Percentiles rank a stretch among this genome's conserved stretches.
phyloP scores from a whole-genome alignment of 495 filamentous ascomycete genomes.

The Amniculicola lignicola region DNA sequence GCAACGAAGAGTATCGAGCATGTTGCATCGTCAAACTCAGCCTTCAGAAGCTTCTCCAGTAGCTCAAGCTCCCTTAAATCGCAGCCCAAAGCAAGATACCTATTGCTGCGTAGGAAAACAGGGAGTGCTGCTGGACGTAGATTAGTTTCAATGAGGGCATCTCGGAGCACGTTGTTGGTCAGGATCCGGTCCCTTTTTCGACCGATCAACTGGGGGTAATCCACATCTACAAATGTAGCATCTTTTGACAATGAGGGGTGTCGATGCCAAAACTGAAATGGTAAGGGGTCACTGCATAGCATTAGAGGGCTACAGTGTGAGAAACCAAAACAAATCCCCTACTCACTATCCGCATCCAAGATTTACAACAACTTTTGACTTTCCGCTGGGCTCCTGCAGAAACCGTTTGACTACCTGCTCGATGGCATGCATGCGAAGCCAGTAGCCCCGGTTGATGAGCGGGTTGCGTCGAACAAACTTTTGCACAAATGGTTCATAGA shows the following conservation, averaged over 20 bases:
- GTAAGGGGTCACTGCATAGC: conserved; percentile 72
- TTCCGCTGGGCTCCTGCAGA: conserved; percentile 55
- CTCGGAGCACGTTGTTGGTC: conserved; percentile 55
- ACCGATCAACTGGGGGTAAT: conserved; percentile 75
- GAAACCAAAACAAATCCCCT: conserved; percentile 8
- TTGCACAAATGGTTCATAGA: conserved; percentile 81
- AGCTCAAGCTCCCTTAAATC: conserved; percentile 66
- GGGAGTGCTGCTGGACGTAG: conserved; percentile 1
- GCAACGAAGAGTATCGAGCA: conserved; percentile 73
- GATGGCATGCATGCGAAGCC: conserved; percentile 78
- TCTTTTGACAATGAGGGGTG: conserved; percentile 54
- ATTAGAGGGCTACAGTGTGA: not conserved
- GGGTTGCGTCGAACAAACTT: conserved; percentile 78
- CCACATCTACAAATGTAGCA: conserved; percentile 77
- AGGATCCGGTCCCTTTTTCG: conserved; percentile 68
- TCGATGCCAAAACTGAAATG: conserved; percentile 73
- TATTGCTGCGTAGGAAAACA: conserved; percentile 55
- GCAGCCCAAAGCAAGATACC: conserved; percentile 78
- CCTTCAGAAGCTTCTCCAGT: conserved; percentile 56
- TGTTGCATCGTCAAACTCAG: conserved; percentile 52
- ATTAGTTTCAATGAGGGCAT: conserved; percentile 39
- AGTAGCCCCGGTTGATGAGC: conserved; percentile 84
- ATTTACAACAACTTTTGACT: conserved; percentile 75
- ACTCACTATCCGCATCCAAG: conserved; percentile 89
- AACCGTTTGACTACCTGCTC: conserved; percentile 70